These are phyloP conservation scores for Syncephalis fuscata DNA, from an alignment of 371 early-diverging fungal species.

Conservation along the genomic window DNA sequence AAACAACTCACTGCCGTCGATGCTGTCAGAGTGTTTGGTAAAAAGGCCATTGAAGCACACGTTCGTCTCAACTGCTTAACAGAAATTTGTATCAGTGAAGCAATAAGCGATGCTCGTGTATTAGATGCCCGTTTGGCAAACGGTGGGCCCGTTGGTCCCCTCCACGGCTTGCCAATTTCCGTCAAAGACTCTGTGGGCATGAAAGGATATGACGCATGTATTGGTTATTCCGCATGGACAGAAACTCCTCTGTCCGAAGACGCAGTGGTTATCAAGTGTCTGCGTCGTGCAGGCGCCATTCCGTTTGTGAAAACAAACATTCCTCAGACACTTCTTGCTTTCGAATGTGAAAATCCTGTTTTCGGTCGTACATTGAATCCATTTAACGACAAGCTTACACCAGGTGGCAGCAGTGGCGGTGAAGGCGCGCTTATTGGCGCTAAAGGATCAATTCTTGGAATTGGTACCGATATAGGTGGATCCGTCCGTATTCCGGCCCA, in stretches of 20 bases:
- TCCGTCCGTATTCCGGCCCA: constrained; percentile 3
- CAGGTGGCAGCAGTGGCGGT: constrained; percentile 6
- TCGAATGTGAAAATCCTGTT: constrained; percentile 1
- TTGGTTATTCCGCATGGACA: neutral
- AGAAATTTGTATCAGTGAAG: constrained; percentile 1
- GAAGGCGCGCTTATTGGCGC: constrained; percentile 5
- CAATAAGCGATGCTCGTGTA: neutral
- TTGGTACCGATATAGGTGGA: constrained; percentile 9
- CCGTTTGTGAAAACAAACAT: constrained; percentile 5
- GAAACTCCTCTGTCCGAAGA: neutral
- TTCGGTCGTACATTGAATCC: constrained; percentile 6
- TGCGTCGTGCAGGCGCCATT: constrained; percentile 2
- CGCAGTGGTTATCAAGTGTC: neutral
- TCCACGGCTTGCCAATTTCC: constrained; percentile 4
- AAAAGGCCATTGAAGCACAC: neutral
- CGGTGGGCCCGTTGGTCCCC: constrained; percentile 1
- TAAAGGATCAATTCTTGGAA: constrained; percentile 2
- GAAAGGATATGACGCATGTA: constrained; percentile 1
- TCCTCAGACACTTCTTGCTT: neutral
- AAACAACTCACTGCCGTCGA: neutral
- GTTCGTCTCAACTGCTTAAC: constrained; percentile 4
- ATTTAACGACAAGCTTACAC: neutral
- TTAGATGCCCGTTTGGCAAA: constrained; percentile 1
- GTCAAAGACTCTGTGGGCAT: constrained; percentile 4
- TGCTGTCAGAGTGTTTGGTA: neutral